A percentile compares a stretch with the other conserved stretches of the same genome.
These are phyloP conservation scores for Eutrema japonicum DNA, from an alignment of 345 rosid genomes.

Conservation along the genomic window DNA sequence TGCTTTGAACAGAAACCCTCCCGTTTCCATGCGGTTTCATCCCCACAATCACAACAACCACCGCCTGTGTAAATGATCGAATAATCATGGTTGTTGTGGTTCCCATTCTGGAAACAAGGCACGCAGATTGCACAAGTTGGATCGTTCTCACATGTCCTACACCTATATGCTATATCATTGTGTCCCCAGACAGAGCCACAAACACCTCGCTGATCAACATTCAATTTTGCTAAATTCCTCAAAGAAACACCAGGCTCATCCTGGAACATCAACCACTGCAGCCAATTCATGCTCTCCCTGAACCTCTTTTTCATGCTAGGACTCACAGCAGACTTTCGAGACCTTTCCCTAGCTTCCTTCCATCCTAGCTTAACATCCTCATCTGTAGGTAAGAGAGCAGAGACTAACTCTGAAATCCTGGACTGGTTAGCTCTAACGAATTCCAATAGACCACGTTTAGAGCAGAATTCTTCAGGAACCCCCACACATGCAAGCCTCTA, in stretches of 20 bases:
- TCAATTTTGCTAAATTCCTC: slow-evolving; percentile 52
- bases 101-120: slow-evolving; percentile 85
- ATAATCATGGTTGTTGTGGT: slow-evolving; percentile 79
- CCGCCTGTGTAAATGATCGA: slow-evolving; percentile 79
- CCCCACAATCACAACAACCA: slow-evolving; percentile 99
- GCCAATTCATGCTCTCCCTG: slow-evolving; percentile 68
- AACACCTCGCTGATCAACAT: slow-evolving; percentile 74
- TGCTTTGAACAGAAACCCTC: slow-evolving; percentile 94
- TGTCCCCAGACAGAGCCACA: slow-evolving; percentile 96
- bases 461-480: slow-evolving; percentile 57
- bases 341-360: slow-evolving; percentile 43
- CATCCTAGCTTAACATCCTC: slow-evolving; percentile 58
- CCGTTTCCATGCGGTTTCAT: slow-evolving; percentile 90
- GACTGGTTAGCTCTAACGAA: slow-evolving; percentile 52
- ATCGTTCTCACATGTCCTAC: slow-evolving; percentile 83
- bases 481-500: slow-evolving; percentile 77
- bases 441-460: slow-evolving; percentile 56
- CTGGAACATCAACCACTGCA: slow-evolving; percentile 91
- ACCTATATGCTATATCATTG: slow-evolving; percentile 89
- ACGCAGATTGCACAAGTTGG: slow-evolving; percentile 97
- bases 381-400: slow-evolving; percentile 66
- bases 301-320: slow-evolving; percentile 50
- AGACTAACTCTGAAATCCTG: slow-evolving; percentile 53
- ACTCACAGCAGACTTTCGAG: slow-evolving; percentile 39
- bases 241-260: slow-evolving; percentile 59